These are phyloP conservation scores for Colletotrichum lupini DNA, from an alignment of 2,329 filamentous ascomycete genomes.

Conservation along the genomic window DNA sequence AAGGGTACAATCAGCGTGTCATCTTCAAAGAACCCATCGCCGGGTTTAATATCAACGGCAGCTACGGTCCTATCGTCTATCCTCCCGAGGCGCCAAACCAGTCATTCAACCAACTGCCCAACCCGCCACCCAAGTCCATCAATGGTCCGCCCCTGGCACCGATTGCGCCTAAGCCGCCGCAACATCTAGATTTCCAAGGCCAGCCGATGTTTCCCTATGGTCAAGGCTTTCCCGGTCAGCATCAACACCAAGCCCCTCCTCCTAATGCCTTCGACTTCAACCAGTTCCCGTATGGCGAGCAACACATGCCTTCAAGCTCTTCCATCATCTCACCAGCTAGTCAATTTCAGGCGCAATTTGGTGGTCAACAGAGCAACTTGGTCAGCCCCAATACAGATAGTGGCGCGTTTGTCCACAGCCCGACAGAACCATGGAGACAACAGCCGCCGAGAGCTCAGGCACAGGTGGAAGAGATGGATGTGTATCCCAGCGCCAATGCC, in stretches of 20 bases:
- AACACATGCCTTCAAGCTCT: conserved; percentile 31
- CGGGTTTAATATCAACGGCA: conserved; percentile 60
- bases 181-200: conserved; percentile 47
- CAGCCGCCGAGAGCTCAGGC: neutral
- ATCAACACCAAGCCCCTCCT: conserved; percentile 39
- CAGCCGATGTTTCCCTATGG: conserved; percentile 43
- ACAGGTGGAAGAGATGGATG: conserved; percentile 5
- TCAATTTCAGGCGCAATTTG: conserved; percentile 32
- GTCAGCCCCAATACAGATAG: conserved; percentile 22
- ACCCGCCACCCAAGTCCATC: conserved; percentile 51
- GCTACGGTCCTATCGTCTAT: conserved; percentile 57
- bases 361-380: conserved; percentile 2
- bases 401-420: conserved; percentile 10
- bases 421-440: conserved; percentile 6
- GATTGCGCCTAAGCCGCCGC: conserved; percentile 65
- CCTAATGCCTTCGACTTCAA: conserved; percentile 37
- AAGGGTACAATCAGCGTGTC: conserved; percentile 85
- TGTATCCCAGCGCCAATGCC: neutral
- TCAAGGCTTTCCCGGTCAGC: conserved; percentile 41
- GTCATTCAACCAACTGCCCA: conserved; percentile 57
- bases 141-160: conserved; percentile 52
- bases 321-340: conserved; percentile 27
- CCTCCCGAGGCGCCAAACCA: conserved; percentile 57
- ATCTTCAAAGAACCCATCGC: conserved; percentile 81
- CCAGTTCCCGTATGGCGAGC: conserved; percentile 38